Conservation (phyloP, 192 early-diverging fungal genomes). For the Thamnidium elegans region DNA sequence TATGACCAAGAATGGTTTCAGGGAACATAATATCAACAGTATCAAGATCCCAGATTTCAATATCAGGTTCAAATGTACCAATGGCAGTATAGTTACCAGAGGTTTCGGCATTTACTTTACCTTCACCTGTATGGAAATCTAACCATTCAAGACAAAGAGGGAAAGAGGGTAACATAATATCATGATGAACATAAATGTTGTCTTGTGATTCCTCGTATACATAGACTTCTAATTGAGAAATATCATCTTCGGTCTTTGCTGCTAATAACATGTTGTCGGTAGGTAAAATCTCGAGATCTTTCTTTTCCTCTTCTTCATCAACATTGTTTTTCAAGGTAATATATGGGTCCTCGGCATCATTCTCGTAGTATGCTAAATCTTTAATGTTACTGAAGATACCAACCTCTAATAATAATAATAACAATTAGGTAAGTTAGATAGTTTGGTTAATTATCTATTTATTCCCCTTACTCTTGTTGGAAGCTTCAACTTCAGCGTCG, state of each 20-base stretch:
- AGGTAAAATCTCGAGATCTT: slow-evolving; percentile 53
- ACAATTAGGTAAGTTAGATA: neutral
- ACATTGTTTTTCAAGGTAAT: slow-evolving; percentile 72
- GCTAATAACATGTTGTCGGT: slow-evolving; percentile 88
- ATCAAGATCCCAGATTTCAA: slow-evolving; percentile 99
- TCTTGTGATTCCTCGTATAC: slow-evolving; percentile 76
- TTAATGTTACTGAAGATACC: slow-evolving; percentile 85
- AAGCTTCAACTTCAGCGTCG: slow-evolving; percentile 70
- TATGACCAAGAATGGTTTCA: slow-evolving; percentile 80
- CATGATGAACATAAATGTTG: slow-evolving; percentile 98
- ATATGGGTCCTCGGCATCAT: slow-evolving; percentile 84
- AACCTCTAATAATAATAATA: slow-evolving; percentile 33
- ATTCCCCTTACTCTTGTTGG: slow-evolving; percentile 29
- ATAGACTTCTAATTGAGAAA: slow-evolving; percentile 94
- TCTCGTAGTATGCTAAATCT: slow-evolving; percentile 81
- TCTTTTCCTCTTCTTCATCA: slow-evolving; percentile 76
- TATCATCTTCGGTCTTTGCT: slow-evolving; percentile 95
- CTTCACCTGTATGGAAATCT: slow-evolving; percentile 74
- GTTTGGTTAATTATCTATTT: neutral
- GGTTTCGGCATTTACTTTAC: slow-evolving; percentile 49
- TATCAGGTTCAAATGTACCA: slow-evolving; percentile 95
- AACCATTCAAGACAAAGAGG: slow-evolving; percentile 96
- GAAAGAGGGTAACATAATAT: slow-evolving; percentile 95
- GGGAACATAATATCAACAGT: slow-evolving; percentile 89
- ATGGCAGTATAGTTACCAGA: slow-evolving; percentile 92